These are phyloP conservation scores for Erythrophleum ivorense DNA, from an alignment of 331 rosid species.

Conservation along the genomic window DNA sequence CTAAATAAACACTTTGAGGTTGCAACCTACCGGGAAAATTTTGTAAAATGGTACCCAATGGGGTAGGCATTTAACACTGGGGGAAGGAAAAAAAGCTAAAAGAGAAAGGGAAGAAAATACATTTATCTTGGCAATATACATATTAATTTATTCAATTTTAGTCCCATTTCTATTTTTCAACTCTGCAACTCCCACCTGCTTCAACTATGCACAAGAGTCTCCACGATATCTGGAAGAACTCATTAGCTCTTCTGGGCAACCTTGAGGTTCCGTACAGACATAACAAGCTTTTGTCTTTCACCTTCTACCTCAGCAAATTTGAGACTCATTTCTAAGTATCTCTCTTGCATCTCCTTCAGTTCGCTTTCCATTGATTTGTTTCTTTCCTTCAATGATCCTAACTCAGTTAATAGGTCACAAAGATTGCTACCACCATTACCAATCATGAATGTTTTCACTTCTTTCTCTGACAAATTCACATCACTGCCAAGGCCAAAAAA, in stretches of 20 bases:
- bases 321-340: slow-evolving; percentile 98
- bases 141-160: slow-evolving; percentile 55
- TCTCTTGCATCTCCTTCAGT: slow-evolving; percentile 92
- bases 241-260: slow-evolving; percentile 58
- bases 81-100: slow-evolving; percentile 11
- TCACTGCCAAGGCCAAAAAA: slow-evolving; percentile 46
- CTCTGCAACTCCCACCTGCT: slow-evolving; percentile 35
- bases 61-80: slow-evolving; percentile 43
- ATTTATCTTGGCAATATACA: slow-evolving; percentile 49
- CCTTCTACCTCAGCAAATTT: slow-evolving; percentile 98
- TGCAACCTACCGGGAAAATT: slow-evolving; percentile 36
- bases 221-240: slow-evolving; percentile 36
- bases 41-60: slow-evolving; percentile 45
- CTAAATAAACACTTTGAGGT: slow-evolving; percentile 33
- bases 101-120: slow-evolving; percentile 24
- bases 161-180: slow-evolving; percentile 28
- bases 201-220: slow-evolving; percentile 56
- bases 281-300: slow-evolving; percentile 95
- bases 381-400: slow-evolving; percentile 59
- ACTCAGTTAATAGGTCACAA: slow-evolving; percentile 52
- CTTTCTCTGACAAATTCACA: slow-evolving; percentile 42
- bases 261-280: slow-evolving; percentile 84
- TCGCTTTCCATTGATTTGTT: slow-evolving; percentile 77
- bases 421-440: slow-evolving; percentile 33
- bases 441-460: slow-evolving; percentile 18